Percentiles rank a stretch among this genome's conserved stretches.
Conservation (phyloP, 208 protist species). For the Trypanosoma cruzi region DNA sequence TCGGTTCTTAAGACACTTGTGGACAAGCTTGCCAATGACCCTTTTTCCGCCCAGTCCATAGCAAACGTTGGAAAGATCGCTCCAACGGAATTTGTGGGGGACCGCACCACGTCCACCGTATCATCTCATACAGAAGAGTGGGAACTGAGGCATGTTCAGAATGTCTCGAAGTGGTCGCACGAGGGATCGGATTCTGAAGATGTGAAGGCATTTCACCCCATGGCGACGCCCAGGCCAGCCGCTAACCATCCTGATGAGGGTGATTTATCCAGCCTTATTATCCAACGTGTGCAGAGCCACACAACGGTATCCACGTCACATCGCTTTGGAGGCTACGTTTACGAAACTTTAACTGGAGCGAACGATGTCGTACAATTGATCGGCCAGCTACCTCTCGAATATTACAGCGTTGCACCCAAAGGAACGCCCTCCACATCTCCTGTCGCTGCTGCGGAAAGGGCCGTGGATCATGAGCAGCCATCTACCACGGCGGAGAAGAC, state of each 20-base stretch:
- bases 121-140: neutral
- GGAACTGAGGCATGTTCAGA: neutral
- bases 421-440: neutral
- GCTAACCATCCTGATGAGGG: neutral
- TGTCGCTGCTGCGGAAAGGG: neutral
- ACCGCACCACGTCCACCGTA: neutral
- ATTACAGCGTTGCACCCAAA: neutral
- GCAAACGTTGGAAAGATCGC: neutral
- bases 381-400: conserved; percentile 24
- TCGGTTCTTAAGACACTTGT: conserved; percentile 2
- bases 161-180: neutral
- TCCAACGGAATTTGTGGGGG: neutral
- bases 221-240: neutral
- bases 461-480: neutral
- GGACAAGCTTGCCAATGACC: conserved; percentile 12
- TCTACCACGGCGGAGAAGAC: neutral
- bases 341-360: conserved; percentile 6
- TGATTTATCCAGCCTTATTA: neutral
- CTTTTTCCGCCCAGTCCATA: too few relatives aligned
- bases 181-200: neutral
- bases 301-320: neutral
- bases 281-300: neutral
- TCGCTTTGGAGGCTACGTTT: conserved; percentile 29
- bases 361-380: neutral
- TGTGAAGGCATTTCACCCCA: neutral